phyloP scores from a whole-genome alignment of 495 filamentous ascomycete species.

The Melanomma pulvis-pyrius region DNA sequence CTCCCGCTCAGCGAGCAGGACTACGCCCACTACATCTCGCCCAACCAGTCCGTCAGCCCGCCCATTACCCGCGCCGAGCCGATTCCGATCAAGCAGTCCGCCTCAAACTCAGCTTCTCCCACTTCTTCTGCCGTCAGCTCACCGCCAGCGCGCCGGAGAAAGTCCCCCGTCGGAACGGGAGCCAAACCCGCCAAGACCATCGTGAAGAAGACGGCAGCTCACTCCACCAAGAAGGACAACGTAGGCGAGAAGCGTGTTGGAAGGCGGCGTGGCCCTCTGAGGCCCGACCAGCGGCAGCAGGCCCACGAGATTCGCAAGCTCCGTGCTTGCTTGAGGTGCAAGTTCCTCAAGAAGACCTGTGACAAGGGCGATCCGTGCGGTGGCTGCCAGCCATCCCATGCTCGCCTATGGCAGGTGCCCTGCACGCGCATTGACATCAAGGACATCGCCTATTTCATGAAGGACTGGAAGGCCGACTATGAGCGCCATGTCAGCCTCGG shows the following conservation, averaged over 20 bases:
- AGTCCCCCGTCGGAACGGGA: slow-evolving; percentile 57
- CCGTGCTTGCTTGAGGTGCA: slow-evolving; percentile 90
- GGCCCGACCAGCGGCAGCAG: slow-evolving; percentile 92
- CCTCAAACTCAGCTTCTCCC: slow-evolving; percentile 55
- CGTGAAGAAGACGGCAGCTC: slow-evolving; percentile 60
- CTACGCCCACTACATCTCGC: slow-evolving; percentile 27
- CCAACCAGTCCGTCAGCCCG: slow-evolving; percentile 65
- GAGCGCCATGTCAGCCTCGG: slow-evolving; percentile 84
- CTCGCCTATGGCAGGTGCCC: slow-evolving; percentile 90
- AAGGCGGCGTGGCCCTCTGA: slow-evolving; percentile 78
- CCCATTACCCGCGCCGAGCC: slow-evolving; percentile 64
- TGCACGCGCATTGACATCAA: slow-evolving; percentile 97
- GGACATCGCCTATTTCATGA: slow-evolving; percentile 96
- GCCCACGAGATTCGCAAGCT: slow-evolving; percentile 92
- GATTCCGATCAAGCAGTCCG: slow-evolving; percentile 69
- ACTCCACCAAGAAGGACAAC: slow-evolving; percentile 74
- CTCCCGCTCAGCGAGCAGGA: slow-evolving; percentile 32
- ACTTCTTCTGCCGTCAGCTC: slow-evolving; percentile 51
- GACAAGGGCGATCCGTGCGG: slow-evolving; percentile 93
- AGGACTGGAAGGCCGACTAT: slow-evolving; percentile 95
- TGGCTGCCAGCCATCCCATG: slow-evolving; percentile 90
- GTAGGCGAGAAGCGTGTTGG: slow-evolving; percentile 86
- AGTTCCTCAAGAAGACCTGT: slow-evolving; percentile 97
- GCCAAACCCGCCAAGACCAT: slow-evolving; percentile 76
- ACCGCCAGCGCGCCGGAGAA: slow-evolving; percentile 68